These are phyloP conservation scores for Eucommia ulmoides DNA, from an alignment of 257 asterid species.

Conservation along the genomic window DNA sequence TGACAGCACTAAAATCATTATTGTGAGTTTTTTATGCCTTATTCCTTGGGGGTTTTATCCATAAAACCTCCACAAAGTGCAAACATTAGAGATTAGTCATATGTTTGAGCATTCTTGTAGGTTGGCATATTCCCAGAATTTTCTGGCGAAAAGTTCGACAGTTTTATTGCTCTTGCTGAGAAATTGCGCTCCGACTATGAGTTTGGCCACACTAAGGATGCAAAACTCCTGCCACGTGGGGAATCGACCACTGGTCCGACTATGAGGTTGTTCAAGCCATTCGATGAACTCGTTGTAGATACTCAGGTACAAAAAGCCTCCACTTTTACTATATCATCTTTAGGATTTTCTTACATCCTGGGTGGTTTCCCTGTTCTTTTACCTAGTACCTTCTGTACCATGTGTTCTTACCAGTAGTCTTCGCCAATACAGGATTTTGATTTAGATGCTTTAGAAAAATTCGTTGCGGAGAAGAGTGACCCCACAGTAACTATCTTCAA, in stretches of 20 bases:
- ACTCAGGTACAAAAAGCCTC: constrained; percentile 32
- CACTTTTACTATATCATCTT: not conserved
- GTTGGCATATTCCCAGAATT: constrained; percentile 87
- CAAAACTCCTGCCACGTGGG: constrained; percentile 78
- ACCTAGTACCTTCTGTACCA: no score
- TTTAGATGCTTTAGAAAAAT: not conserved
- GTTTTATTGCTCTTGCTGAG: constrained; percentile 68
- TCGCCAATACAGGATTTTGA: not conserved
- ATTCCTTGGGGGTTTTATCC: not conserved
- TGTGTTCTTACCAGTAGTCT: not conserved
- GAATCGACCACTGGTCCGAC: constrained; percentile 70
- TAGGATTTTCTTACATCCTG: not conserved
- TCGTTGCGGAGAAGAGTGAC: not conserved
- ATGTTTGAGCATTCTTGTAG: constrained; percentile 21
- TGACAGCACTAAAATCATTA: constrained; percentile 48
- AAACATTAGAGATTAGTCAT: not conserved
- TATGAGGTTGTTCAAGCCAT: constrained; percentile 84
- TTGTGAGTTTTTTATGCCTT: constrained; percentile 31
- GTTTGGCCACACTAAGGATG: constrained; percentile 59
- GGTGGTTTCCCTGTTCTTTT: not conserved
- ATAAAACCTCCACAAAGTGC: constrained; percentile 1
- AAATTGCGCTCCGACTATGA: constrained; percentile 78
- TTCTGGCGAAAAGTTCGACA: constrained; percentile 82
- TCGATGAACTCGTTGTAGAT: constrained; percentile 82
- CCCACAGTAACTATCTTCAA: not conserved